Evolutionary conservation across 192 early-diverging fungal species (phyloP).

Genomic region (Coemansia sp.): DNA sequence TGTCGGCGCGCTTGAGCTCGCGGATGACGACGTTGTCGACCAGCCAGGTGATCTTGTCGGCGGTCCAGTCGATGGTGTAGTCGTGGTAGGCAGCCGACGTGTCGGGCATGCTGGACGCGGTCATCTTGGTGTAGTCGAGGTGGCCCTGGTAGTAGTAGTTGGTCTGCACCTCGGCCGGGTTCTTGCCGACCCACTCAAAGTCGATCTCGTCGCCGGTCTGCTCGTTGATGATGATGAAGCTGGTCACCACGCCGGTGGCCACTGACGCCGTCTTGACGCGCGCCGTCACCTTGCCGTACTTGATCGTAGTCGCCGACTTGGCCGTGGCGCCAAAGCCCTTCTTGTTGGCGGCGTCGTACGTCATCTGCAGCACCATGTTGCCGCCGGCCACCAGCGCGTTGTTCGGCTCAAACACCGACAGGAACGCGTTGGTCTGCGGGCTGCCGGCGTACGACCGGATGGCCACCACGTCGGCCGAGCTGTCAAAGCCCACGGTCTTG

Average conservation of each 20-base stretch:
- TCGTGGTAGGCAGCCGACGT: slow-evolving; percentile 53
- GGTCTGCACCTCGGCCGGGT: slow-evolving; percentile 55
- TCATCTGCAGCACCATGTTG: slow-evolving; percentile 34
- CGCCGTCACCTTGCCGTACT: slow-evolving; percentile 58
- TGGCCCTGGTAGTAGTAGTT: slow-evolving; percentile 60
- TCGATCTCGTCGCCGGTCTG: slow-evolving; percentile 64
- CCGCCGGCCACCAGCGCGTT: slow-evolving; percentile 12
- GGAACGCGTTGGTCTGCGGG: slow-evolving; percentile 41
- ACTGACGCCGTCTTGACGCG: slow-evolving; percentile 55
- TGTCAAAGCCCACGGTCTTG: slow-evolving; percentile 34
- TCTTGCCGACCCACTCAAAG: slow-evolving; percentile 63
- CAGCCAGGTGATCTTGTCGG: slow-evolving; percentile 54
- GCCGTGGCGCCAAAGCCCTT: slow-evolving; percentile 61
- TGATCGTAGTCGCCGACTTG: slow-evolving; percentile 39
- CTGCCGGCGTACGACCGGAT: slow-evolving; percentile 30
- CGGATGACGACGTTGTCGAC: slow-evolving; percentile 56
- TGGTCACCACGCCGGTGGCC: slow-evolving; percentile 56
- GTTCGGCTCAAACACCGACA: slow-evolving; percentile 45
- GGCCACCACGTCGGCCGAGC: slow-evolving; percentile 18
- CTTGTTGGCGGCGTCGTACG: slow-evolving; percentile 36
- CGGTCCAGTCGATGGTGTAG: slow-evolving; percentile 62
- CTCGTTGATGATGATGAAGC: slow-evolving; percentile 53
- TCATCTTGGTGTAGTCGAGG: slow-evolving; percentile 56
- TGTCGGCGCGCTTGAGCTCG: slow-evolving; percentile 48
- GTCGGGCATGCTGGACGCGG: slow-evolving; percentile 28